Evolutionary conservation across 495 filamentous ascomycete species (phyloP), one percentile per base, ranked within the genome.

Genomic region (Xanthoparmelia taractica): DNA sequence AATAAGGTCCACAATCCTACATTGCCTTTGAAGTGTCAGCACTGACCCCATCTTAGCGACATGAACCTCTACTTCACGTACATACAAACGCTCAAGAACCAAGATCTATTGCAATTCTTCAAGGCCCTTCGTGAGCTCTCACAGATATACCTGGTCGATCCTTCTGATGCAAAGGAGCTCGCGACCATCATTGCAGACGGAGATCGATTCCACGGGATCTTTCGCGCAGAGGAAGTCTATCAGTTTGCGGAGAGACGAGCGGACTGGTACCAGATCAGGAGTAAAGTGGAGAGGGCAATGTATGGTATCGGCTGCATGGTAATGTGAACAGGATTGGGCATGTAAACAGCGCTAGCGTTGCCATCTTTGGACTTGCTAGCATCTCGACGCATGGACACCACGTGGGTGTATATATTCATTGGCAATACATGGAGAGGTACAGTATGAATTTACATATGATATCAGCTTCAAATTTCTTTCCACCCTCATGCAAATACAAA

Each of bases 181-280:
- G 95, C 95, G 34, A 87, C 84, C 0, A 87, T 99, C 47, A 96
- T 99, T 69, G 95, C 95, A 0, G 94, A 99, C 72, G 85, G 84
- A 4, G 89, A 90, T 65, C 82, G 94, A 17, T 99, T 97, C 73
- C 79, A 86, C 20, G 95, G 95, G 4, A 89, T 97, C 62, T 96
- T 97, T 71, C 80, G 91, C 54, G 90, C 91, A 31, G 94, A 99
- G 71, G 95, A 99, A 74, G 94, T 97, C 1, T 96, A 94, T 71
- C 95, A 97, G 77, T 99, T 94, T 76, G 95, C 92, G 17, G 91
- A 96, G 73, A 78, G 95, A 64, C 78, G 95, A 63, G 92, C 91
- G 66, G 95, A 99, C 74, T 99, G 95, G 95, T 95, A 87, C 71
- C 79, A 83, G 60, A 88, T 99, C 7, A 87, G 87, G 76, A 82